A percentile compares a stretch with the other conserved stretches of the same genome.
phyloP scores from a whole-genome alignment of 345 rosid species.

The Lepidium sativum region DNA sequence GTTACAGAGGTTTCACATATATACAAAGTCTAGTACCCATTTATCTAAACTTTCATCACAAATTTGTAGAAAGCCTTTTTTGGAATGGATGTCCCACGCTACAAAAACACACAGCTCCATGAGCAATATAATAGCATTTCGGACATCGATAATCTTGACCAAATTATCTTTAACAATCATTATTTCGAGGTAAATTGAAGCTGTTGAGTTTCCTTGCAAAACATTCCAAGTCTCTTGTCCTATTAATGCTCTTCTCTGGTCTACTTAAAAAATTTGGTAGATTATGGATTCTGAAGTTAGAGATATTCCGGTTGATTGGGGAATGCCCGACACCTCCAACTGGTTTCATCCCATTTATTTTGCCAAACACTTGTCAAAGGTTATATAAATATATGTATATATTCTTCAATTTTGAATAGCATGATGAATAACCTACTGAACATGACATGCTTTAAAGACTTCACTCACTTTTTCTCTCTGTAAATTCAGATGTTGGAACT shows the following conservation, averaged over 20 bases:
- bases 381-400: constrained; percentile 11
- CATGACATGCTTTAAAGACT: neutral
- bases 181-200: constrained; percentile 56
- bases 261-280: constrained; percentile 29
- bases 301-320: constrained; percentile 76
- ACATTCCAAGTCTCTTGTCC: constrained; percentile 11
- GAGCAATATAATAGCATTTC: constrained; percentile 45
- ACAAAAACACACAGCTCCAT: constrained; percentile 40
- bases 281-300: constrained; percentile 56
- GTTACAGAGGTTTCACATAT: neutral
- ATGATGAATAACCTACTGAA: neutral
- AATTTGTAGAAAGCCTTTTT: constrained; percentile 64
- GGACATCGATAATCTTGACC: constrained; percentile 37
- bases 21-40: neutral
- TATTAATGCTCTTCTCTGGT: neutral
- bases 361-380: constrained; percentile 85
- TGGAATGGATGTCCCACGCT: constrained; percentile 68
- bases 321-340: constrained; percentile 67
- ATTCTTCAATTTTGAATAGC: too few species aligned
- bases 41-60: neutral
- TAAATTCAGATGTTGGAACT: neutral
- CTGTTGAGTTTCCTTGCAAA: constrained; percentile 1
- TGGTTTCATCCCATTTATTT: constrained; percentile 79
- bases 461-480: neutral
- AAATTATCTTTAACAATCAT: constrained; percentile 50